Base-by-base conservation (phyloP, 495 filamentous ascomycete species). In the Gamarada debralockiae region DNA sequence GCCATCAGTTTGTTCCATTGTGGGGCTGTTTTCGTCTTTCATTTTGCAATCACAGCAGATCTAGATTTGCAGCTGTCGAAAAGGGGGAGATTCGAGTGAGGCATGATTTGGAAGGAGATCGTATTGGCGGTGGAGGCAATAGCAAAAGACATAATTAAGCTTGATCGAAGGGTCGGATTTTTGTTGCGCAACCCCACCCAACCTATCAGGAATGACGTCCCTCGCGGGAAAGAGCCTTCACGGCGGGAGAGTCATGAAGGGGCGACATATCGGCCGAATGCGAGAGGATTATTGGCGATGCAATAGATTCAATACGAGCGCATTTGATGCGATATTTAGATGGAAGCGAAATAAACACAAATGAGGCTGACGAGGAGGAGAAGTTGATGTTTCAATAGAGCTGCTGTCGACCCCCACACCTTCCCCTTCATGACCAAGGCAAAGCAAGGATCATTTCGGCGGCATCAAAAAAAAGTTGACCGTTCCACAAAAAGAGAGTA, bases 1-100 rank as follows among this genome's bases (percentile, higher is more conserved):
- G 15, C 29, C 20, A 18, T 31, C 37, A 31, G 52, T 18, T 39
- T 27, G 41, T 15, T 40, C 42, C 49, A 34, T 42, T 9, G 48
- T 18, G 31, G 36, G 18, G 18, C 9, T 18, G 8, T 23, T 7
- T 13, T 38, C 18, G 27, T 39, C 29, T 17, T 39, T 38, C 20
- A 20, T 20, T 6, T n/a, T 1, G 33, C n/a, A 33, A 21, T 20
- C 45, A 48, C 45, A 3, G 31, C 31, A 48, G 38, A 13, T 53
- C 42, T 38, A 21, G 52, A 48, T 14, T 42, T 41, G 25, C 33
- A 53, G 13, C 41, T 48, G 45, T 48, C 52, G 13, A 55, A 55
- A 22, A 55, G 43, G 18, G 20, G 29, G 7, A 18, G 29, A 4
- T 47, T 13, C 14, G 12, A 9, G n/a, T 22, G 50, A 21, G 20